These are phyloP conservation scores for Dactylis glomerata DNA, from an alignment of 176 grass and related monocot genomes.

Conservation along the genomic window DNA sequence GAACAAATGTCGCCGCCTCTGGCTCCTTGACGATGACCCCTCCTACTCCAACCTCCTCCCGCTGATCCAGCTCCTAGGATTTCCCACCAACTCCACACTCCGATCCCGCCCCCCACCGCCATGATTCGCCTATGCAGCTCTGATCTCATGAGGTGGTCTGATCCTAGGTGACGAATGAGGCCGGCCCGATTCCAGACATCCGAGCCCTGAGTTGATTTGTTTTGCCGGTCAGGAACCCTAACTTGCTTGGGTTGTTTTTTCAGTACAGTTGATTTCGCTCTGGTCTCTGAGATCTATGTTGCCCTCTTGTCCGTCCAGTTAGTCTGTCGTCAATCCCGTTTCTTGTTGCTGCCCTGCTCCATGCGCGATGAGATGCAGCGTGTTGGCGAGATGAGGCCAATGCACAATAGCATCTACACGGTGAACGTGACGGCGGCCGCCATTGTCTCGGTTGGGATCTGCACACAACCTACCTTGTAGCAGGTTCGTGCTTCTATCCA, in stretches of 20 bases:
- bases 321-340: not conserved
- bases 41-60: too few species aligned
- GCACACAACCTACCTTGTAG: slow-evolving; percentile 48
- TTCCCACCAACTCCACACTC: too few species aligned
- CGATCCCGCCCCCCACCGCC: too few species aligned
- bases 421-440: slow-evolving; percentile 43
- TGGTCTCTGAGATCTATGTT: not conserved
- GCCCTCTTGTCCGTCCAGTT: not conserved
- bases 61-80: too few species aligned
- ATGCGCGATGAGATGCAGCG: slow-evolving; percentile 21
- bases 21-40: too few species aligned
- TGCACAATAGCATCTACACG: not conserved
- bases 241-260: too few species aligned
- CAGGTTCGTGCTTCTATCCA: slow-evolving; percentile 37
- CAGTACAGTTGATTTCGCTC: not conserved
- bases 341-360: not conserved
- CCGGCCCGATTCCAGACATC: not conserved
- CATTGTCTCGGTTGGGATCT: slow-evolving; percentile 50
- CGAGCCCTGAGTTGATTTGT: not conserved
- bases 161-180: not conserved
- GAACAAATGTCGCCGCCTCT: too few species aligned
- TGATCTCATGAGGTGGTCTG: not conserved
- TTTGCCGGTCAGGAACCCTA: too few species aligned
- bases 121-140: too few species aligned
- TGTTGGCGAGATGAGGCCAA: slow-evolving; percentile 55